Conservation (phyloP, 225 moss, liverwort and hornwort species). For the Pleurozium schreberi region DNA sequence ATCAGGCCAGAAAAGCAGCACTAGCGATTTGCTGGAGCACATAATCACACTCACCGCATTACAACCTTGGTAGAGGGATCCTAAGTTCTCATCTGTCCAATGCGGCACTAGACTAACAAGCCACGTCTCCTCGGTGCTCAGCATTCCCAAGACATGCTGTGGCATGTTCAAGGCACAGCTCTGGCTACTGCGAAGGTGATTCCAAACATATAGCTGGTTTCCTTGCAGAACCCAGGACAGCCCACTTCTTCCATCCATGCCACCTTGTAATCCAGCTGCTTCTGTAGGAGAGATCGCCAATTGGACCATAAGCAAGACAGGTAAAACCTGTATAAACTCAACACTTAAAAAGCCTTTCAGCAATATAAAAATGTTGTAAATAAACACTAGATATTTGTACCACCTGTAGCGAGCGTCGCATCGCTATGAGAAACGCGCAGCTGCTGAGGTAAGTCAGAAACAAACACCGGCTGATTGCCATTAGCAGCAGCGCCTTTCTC, state of each 20-base stretch:
- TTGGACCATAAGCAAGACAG: background rate
- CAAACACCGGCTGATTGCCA: conserved; percentile 69
- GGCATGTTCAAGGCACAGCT: conserved; percentile 71
- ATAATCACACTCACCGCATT: conserved; percentile 63
- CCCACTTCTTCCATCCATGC: conserved; percentile 72
- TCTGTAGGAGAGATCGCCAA: conserved; percentile 20
- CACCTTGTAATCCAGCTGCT: conserved; percentile 56
- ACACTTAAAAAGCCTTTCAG: background rate
- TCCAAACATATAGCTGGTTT: conserved; percentile 67
- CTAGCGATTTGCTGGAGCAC: conserved; percentile 58
- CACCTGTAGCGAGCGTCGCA: conserved; percentile 16
- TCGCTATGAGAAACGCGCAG: conserved; percentile 47
- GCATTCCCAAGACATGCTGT: conserved; percentile 15
- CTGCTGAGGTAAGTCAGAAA: conserved; percentile 78
- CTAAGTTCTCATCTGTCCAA: conserved; percentile 35
- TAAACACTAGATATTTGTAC: background rate
- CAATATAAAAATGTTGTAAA: background rate
- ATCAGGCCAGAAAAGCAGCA: conserved; percentile 78
- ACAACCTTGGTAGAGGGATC: conserved; percentile 37
- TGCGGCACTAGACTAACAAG: conserved; percentile 64
- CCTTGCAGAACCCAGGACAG: conserved; percentile 84
- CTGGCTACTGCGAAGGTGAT: conserved; percentile 64
- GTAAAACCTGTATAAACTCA: background rate
- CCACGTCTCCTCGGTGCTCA: conserved; percentile 57
- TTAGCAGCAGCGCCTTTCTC: conserved; percentile 30